phyloP scores from a whole-genome alignment of 495 filamentous ascomycete genomes.

The Diplogelasinospora grovesii region DNA sequence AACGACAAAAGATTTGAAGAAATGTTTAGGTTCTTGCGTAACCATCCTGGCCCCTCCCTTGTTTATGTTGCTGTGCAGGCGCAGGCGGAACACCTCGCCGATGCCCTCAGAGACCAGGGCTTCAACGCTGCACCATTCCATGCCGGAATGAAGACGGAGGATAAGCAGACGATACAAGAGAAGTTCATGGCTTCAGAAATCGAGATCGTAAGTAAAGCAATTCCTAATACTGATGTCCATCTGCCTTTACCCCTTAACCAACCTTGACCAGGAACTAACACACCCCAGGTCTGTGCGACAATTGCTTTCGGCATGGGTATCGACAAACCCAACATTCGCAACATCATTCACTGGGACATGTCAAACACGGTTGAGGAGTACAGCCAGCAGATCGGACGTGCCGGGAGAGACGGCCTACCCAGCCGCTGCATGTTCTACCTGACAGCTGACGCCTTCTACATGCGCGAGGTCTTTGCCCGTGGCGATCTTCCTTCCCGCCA shows the following conservation, averaged over 20 bases:
- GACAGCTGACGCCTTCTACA: conserved; percentile 43
- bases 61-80: conserved; percentile 51
- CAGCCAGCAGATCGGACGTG: conserved; percentile 54
- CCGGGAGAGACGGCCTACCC: conserved; percentile 45
- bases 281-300: conserved; percentile 41
- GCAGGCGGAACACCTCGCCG: conserved; percentile 41
- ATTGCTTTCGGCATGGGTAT: conserved; percentile 59
- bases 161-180: conserved; percentile 41
- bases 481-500: conserved; percentile 47
- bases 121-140: conserved; percentile 45
- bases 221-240: background rate
- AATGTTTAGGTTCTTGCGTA: conserved; percentile 40
- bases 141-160: conserved; percentile 41
- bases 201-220: conserved; percentile 26
- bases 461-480: conserved; percentile 49
- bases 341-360: conserved; percentile 50
- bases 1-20: conserved; percentile 34
- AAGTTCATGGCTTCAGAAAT: conserved; percentile 44
- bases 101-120: conserved; percentile 23
- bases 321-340: conserved; percentile 53
- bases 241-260: background rate
- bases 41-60: conserved; percentile 46
- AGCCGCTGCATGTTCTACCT: conserved; percentile 51
- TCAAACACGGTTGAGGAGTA: conserved; percentile 52
- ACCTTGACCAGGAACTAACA: conserved; percentile 1